A percentile compares a stretch with the other conserved stretches of the same genome.
Evolutionary conservation across 2,329 filamentous ascomycete species (phyloP).

Genomic region (Nemania abortiva): DNA sequence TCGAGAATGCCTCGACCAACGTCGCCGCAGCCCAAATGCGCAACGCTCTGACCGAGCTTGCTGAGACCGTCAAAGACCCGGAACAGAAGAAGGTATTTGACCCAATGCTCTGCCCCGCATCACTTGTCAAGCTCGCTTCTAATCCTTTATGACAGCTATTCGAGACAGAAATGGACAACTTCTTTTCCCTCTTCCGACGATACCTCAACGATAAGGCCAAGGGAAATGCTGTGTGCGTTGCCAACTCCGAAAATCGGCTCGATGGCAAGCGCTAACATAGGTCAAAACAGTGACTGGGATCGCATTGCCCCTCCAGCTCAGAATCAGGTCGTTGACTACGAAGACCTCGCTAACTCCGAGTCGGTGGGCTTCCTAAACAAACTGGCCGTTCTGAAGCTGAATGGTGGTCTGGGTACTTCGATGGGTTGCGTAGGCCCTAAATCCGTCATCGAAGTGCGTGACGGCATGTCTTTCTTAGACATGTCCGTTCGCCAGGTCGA

Average conservation of each 20-base stretch:
- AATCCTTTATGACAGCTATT: conserved; percentile 72
- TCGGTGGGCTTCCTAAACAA: conserved; percentile 96
- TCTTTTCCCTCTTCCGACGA: conserved; percentile 97
- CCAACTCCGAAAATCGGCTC: conserved; percentile 7
- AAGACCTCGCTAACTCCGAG: conserved; percentile 87
- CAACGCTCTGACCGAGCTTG: conserved; percentile 92
- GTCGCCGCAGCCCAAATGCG: conserved; percentile 99
- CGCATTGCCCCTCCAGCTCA: conserved; percentile 94
- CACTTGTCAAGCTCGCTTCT: background rate
- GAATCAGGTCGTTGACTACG: conserved; percentile 95
- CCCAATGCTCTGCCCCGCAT: background rate
- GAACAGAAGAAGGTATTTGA: conserved; percentile 80
- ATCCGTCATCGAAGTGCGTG: conserved; percentile 98
- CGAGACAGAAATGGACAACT: conserved; percentile 99
- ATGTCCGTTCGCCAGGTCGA: conserved; percentile 98
- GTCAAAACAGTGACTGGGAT: conserved; percentile 83
- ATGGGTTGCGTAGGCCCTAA: conserved; percentile 99
- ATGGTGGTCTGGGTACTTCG: conserved; percentile 98
- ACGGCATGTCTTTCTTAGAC: conserved; percentile 99
- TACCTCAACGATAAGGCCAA: conserved; percentile 99
- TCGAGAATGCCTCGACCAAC: conserved; percentile 98
- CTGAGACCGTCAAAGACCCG: conserved; percentile 88
- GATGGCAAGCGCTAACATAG: conserved; percentile 32
- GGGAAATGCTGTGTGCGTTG: conserved; percentile 83
- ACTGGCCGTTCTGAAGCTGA: conserved; percentile 98